A percentile compares a stretch with the other conserved stretches of the same genome.
phyloP scores from a whole-genome alignment of 768 basidiomycete species.

The Xerocomellus amylosporus region DNA sequence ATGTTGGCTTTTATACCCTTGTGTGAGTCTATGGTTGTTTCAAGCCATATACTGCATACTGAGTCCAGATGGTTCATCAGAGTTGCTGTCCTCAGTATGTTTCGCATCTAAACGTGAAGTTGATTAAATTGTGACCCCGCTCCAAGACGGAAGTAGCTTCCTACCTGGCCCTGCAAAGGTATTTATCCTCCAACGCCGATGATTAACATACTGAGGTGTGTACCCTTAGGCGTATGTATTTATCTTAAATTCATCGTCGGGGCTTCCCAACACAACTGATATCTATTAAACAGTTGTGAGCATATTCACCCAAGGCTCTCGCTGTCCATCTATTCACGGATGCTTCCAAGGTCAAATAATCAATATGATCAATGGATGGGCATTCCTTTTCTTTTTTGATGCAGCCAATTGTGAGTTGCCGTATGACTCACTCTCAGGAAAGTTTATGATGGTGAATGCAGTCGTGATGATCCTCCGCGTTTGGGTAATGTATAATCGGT shows the following conservation, averaged over 20 bases:
- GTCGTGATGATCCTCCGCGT: not conserved
- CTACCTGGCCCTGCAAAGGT: constrained; percentile 1
- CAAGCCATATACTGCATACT: not conserved
- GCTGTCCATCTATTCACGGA: not conserved
- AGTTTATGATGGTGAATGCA: not conserved
- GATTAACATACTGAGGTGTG: not conserved
- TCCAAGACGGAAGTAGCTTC: not conserved
- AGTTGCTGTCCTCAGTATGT: not conserved
- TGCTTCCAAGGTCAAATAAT: not conserved
- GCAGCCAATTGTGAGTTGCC: constrained; percentile 3
- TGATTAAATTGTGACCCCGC: not conserved
- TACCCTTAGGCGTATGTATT: constrained; percentile 2
- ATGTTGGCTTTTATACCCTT: constrained; percentile 1
- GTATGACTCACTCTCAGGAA: not conserved
- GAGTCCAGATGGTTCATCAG: not conserved
- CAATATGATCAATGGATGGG: not conserved
- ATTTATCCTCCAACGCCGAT: not conserved
- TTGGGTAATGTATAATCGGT: not conserved
- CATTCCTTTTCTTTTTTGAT: not conserved
- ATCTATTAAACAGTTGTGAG: not conserved
- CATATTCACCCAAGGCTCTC: too few species aligned
- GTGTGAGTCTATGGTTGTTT: not conserved
- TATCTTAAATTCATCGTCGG: not conserved
- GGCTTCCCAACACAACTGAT: not conserved
- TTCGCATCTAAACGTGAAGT: not conserved